Percentiles rank a stretch among this genome's conserved stretches.
phyloP scores from a whole-genome alignment of 495 filamentous ascomycete genomes.

The Pseudotulostoma volvatum region DNA sequence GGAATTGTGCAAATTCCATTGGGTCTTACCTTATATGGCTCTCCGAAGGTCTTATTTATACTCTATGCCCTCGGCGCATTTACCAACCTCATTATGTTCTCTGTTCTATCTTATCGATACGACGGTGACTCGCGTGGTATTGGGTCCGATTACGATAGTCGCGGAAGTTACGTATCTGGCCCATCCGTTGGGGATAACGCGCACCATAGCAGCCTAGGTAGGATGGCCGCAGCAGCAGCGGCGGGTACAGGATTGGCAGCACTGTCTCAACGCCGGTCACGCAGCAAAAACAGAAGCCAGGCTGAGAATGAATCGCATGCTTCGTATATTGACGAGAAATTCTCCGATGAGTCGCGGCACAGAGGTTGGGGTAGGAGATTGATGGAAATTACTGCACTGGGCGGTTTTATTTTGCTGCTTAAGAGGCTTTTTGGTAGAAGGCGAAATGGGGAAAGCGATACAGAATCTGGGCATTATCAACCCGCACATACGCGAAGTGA shows the following conservation, averaged over 20 bases:
- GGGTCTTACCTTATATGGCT: conserved; percentile 83
- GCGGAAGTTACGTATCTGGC: conserved; percentile 36
- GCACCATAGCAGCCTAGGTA: conserved; percentile 19
- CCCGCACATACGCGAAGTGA: conserved; percentile 27
- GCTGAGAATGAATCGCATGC: conserved; percentile 27
- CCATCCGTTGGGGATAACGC: conserved; percentile 20
- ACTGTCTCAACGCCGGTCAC: conserved; percentile 32
- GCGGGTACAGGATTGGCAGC: conserved; percentile 46
- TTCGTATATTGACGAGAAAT: conserved; percentile 47
- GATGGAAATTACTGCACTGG: conserved; percentile 46
- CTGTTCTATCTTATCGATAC: conserved; percentile 53
- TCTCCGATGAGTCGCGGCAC: conserved; percentile 30
- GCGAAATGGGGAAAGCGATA: conserved; percentile 37
- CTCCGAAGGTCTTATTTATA: conserved; percentile 69
- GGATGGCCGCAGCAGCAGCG: conserved; percentile 32
- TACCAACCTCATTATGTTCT: conserved; percentile 49
- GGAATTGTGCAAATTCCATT: conserved; percentile 79
- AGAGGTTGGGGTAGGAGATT: conserved; percentile 49
- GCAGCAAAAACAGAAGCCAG: conserved; percentile 18
- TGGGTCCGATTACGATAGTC: conserved; percentile 28
- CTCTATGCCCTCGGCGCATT: conserved; percentile 62
- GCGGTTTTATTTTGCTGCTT: conserved; percentile 48
- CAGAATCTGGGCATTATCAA: conserved; percentile 33
- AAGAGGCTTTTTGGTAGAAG: conserved; percentile 48
- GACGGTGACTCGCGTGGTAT: conserved; percentile 30